Conservation (phyloP, 768 basidiomycete species). For the Megacollybia marginata region DNA sequence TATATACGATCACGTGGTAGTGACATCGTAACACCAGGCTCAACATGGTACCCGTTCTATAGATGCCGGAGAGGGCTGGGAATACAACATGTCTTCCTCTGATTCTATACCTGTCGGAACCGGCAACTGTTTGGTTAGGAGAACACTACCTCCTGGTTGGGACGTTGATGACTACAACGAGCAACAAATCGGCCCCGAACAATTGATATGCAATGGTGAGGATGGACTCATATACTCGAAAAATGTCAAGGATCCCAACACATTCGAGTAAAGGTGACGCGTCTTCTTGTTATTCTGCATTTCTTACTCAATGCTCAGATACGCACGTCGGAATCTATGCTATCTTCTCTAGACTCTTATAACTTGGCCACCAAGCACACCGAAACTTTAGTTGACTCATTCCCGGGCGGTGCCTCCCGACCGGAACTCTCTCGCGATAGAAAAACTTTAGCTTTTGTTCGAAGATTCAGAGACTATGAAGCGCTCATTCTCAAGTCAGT, state of each 20-base stretch:
- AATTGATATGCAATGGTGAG: slow-evolving; percentile 52
- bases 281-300: not conserved
- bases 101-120: slow-evolving; percentile 29
- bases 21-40: no score
- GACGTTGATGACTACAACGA: slow-evolving; percentile 48
- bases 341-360: slow-evolving; percentile 52
- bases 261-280: slow-evolving; percentile 57
- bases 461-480: slow-evolving; percentile 65
- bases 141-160: slow-evolving; percentile 58
- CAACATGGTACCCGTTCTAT: no score
- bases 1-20: no score
- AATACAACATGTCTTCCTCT: slow-evolving; percentile 48
- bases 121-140: slow-evolving; percentile 49
- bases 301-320: slow-evolving; percentile 30
- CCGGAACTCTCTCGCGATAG: slow-evolving; percentile 57
- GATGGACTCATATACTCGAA: slow-evolving; percentile 62
- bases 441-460: slow-evolving; percentile 66
- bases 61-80: slow-evolving; percentile 71
- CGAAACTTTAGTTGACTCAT: slow-evolving; percentile 43
- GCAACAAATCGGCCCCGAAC: slow-evolving; percentile 74
- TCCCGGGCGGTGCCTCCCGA: slow-evolving; percentile 66
- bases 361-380: slow-evolving; percentile 53
- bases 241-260: slow-evolving; percentile 46
- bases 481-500: slow-evolving; percentile 63
- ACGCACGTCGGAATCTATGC: slow-evolving; percentile 66